Evolutionary conservation across 257 asterid genomes (phyloP).

Genomic region (Catharanthus roseus): DNA sequence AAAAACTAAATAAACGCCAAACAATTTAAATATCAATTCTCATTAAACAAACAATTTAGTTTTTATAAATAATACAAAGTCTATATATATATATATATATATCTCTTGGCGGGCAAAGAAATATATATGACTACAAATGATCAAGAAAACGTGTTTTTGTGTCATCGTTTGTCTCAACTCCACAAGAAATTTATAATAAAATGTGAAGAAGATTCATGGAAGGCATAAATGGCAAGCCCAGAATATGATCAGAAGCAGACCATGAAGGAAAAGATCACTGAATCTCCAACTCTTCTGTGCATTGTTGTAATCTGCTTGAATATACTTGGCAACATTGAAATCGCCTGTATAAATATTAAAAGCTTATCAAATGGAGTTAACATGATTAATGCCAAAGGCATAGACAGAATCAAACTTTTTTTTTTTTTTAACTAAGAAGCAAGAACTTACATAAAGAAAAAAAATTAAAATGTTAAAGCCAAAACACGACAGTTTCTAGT

Average conservation of each 20-base stretch:
- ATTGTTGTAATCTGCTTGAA: slow-evolving; percentile 32
- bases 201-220: slow-evolving; percentile 3
- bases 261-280: slow-evolving; percentile 18
- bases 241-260: slow-evolving; percentile 21
- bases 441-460: no score
- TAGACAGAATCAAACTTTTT: no score
- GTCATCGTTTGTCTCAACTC: background rate
- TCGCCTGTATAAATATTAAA: slow-evolving; percentile 39
- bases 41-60: no score
- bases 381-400: background rate
- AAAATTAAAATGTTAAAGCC: no score
- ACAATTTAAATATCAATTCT: no score
- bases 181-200: background rate
- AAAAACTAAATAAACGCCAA: no score
- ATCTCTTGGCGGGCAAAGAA: background rate
- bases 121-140: background rate
- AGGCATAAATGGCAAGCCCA: slow-evolving; percentile 15
- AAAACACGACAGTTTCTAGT: no score
- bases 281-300: slow-evolving; percentile 19
- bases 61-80: no score
- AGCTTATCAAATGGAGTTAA: background rate
- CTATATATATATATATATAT: no score
- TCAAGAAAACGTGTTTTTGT: background rate
- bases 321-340: slow-evolving; percentile 54
- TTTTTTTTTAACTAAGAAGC: no score